Base-by-base conservation (phyloP, 2,329 filamentous ascomycete species). In the Pseudogymnoascus sp. region DNA sequence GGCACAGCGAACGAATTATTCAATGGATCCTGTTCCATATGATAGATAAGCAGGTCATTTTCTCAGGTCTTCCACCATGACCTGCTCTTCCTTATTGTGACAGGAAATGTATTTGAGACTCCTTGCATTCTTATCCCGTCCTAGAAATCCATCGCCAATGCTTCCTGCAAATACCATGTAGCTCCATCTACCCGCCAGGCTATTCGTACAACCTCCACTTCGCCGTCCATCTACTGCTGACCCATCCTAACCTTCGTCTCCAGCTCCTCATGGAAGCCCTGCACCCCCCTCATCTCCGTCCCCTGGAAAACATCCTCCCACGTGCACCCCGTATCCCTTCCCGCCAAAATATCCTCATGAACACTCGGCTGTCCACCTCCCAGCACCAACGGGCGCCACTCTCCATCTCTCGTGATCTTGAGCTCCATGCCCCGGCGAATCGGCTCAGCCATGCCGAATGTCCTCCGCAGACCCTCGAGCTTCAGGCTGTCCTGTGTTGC, bases 221-320 rank as follows among this genome's bases (percentile, higher is more conserved):
- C 10, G 5, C 11, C 14, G 2, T 35, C 50, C 50, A 35, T 11
- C 50, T 56, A 56, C 50, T 56, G 50, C 11, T 56, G 50, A 33
- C 50, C 50, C 85, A 97, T 95, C 82, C 87, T 89, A 76, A 96
- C 80, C 82, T 91, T 91, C 77, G 85, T 84, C 85, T 97, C 93
- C 86, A 97, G 92, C 84, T 97, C 93, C 63, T 91, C 88, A 71
- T 97, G 92, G 77, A 97, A 87, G 62, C 87, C 85, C 23, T 87
- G 84, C 44, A 85, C 79, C 65, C 84, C 82, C 70, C 86, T 83
- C 74, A 85, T 82, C 76, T 93, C 91, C 69, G 90, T 88, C 65
- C 91, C 91, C 18, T 83, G 85, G 74, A 88, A 97, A 18, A 99
- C 86, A 79, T 97, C 94, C 82, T 99, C 94, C 94, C 94, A 99